Evolutionary conservation across 371 early-diverging fungal genomes (phyloP).

Genomic region (Dipsacomyces acuminosporus): DNA sequence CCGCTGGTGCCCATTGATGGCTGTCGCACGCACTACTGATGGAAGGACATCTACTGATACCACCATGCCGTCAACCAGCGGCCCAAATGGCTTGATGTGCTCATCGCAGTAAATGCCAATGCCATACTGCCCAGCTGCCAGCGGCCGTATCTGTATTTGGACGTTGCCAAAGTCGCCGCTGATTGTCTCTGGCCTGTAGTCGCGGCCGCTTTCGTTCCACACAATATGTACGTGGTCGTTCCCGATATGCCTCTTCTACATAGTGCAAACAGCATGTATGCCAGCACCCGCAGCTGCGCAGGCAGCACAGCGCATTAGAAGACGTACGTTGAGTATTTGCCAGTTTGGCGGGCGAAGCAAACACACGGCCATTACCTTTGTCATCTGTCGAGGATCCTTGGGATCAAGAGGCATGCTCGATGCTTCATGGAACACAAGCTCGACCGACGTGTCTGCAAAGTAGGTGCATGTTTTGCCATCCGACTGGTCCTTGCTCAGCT

Average conservation of each 20-base stretch:
- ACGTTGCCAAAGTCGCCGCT: constrained; percentile 97
- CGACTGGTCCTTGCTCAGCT: constrained; percentile 73
- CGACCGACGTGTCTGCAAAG: constrained; percentile 72
- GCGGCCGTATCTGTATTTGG: constrained; percentile 83
- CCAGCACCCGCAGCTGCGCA: no score
- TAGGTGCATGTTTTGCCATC: constrained; percentile 78
- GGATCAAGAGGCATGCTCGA: constrained; percentile 84
- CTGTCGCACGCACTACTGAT: constrained; percentile 77
- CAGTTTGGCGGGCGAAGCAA: no score
- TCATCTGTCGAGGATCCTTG: constrained; percentile 72
- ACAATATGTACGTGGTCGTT: constrained; percentile 97
- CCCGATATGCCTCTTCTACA: constrained; percentile 93
- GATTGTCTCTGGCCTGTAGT: constrained; percentile 79
- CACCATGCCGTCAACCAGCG: constrained; percentile 75
- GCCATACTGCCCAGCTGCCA: constrained; percentile 62
- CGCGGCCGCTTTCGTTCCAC: constrained; percentile 75
- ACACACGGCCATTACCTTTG: no score
- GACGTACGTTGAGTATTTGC: no score
- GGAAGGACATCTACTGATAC: constrained; percentile 71
- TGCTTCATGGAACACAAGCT: constrained; percentile 90
- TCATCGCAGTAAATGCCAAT: constrained; percentile 71
- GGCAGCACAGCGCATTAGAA: no score
- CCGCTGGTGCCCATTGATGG: constrained; percentile 58
- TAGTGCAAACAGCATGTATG: no score
- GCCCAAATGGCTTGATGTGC: constrained; percentile 76